These are phyloP conservation scores for Cadophora malorum DNA, from an alignment of 2,329 filamentous ascomycete genomes.

Conservation along the genomic window DNA sequence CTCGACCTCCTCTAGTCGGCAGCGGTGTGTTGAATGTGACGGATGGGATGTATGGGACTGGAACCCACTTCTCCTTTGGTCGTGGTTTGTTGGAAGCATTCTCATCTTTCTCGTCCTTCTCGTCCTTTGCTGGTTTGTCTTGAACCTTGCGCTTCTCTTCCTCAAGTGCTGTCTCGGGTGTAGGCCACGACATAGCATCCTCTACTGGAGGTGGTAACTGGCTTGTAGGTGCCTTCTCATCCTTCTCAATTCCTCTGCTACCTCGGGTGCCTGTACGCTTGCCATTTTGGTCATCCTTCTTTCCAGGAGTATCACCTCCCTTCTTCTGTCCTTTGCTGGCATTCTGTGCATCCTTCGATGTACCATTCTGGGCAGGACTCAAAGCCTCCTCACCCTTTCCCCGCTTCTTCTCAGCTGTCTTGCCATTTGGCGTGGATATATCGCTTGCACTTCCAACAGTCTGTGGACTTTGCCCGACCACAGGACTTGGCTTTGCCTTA, in stretches of 20 bases:
- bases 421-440: constrained; percentile 31
- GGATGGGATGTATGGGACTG: constrained; percentile 80
- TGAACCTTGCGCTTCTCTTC: constrained; percentile 77
- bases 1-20: constrained; percentile 64
- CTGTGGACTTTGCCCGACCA: constrained; percentile 26
- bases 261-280: constrained; percentile 44
- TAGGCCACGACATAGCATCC: constrained; percentile 87
- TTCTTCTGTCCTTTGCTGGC: constrained; percentile 49
- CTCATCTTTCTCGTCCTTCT: constrained; percentile 69
- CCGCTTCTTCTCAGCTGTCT: constrained; percentile 50
- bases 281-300: constrained; percentile 41
- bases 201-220: constrained; percentile 68
- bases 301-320: constrained; percentile 45
- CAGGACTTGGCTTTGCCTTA: constrained; percentile 50
- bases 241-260: constrained; percentile 41
- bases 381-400: constrained; percentile 50
- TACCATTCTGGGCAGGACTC: constrained; percentile 39
- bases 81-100: constrained; percentile 59
- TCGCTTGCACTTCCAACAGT: constrained; percentile 41
- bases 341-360: constrained; percentile 47
- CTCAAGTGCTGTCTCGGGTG: constrained; percentile 78
- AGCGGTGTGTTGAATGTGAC: constrained; percentile 88
- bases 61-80: constrained; percentile 84
- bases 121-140: constrained; percentile 70
- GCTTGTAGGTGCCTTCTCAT: constrained; percentile 44